Percentiles rank a stretch among this genome's conserved stretches.
Conservation (phyloP, 129 eudicot genomes). For the Cynara cardunculus region DNA sequence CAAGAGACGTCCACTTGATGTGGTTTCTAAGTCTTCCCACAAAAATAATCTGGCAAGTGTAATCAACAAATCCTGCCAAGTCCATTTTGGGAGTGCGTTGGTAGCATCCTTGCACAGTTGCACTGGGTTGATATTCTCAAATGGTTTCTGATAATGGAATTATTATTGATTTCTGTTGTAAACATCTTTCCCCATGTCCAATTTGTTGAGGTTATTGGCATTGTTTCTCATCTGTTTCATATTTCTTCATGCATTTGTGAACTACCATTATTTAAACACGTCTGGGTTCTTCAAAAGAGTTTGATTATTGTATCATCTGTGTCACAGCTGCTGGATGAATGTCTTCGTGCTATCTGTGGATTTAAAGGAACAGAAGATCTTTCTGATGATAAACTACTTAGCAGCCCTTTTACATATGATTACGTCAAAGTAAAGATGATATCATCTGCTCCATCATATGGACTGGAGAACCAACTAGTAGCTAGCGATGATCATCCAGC, state of each 20-base stretch:
- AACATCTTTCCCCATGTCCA: no score
- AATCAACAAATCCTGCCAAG: no score
- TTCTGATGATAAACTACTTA: constrained; percentile 63
- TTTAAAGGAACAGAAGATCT: constrained; percentile 95
- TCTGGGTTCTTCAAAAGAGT: neutral
- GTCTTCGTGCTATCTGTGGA: constrained; percentile 92
- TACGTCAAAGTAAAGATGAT: constrained; percentile 67
- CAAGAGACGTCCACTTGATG: no score
- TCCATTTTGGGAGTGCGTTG: no score
- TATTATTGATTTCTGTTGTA: no score
- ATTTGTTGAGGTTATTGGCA: neutral
- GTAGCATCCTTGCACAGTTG: no score
- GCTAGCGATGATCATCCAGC: constrained; percentile 28
- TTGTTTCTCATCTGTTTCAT: neutral
- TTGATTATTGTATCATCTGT: constrained; percentile 3
- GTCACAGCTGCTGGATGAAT: constrained; percentile 81
- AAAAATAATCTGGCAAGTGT: no score
- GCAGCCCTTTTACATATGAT: constrained; percentile 80
- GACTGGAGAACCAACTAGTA: constrained; percentile 29
- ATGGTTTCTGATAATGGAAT: no score
- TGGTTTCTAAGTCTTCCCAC: no score
- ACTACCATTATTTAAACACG: constrained; percentile 4
- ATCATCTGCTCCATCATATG: constrained; percentile 91
- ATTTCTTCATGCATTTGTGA: neutral
- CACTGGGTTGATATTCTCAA: no score